These are phyloP conservation scores for Phytopythium chamaehyphon DNA, from an alignment of 352 stramenopile species.

Conservation along the genomic window DNA sequence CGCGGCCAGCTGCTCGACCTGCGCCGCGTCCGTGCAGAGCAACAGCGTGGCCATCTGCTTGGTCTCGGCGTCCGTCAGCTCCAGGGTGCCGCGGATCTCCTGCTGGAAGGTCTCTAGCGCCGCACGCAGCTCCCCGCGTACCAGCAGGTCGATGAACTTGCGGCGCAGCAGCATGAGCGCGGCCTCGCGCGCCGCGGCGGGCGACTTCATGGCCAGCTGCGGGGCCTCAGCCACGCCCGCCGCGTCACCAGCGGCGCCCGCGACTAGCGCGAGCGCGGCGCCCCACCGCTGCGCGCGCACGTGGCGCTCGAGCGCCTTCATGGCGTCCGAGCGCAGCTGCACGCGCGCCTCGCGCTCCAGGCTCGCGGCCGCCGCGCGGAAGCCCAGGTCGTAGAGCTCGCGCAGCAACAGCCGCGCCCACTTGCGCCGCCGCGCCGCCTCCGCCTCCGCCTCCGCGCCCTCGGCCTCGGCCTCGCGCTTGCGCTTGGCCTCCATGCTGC, in stretches of 20 bases:
- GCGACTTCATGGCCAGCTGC: slow-evolving; percentile 39
- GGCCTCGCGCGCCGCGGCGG: slow-evolving; percentile 28
- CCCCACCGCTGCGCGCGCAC: slow-evolving; percentile 48
- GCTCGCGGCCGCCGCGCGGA: slow-evolving; percentile 23
- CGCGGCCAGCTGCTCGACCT: slow-evolving; percentile 27
- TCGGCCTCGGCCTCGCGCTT: background rate
- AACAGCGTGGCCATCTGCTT: slow-evolving; percentile 52
- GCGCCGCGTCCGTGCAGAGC: slow-evolving; percentile 38
- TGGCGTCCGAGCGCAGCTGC: slow-evolving; percentile 44
- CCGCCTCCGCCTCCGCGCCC: background rate
- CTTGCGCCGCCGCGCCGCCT: slow-evolving; percentile 33
- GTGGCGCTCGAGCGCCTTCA: slow-evolving; percentile 45
- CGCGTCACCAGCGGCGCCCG: no score
- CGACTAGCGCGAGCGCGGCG: slow-evolving; percentile 38
- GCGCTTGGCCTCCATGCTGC: slow-evolving; percentile 1
- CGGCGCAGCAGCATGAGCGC: slow-evolving; percentile 52
- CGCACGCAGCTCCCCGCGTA: slow-evolving; percentile 26
- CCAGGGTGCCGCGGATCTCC: slow-evolving; percentile 52
- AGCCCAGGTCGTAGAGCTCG: slow-evolving; percentile 75
- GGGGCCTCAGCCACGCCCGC: background rate
- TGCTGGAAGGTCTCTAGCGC: slow-evolving; percentile 60
- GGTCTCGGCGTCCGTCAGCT: slow-evolving; percentile 41
- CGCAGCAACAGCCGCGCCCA: slow-evolving; percentile 70
- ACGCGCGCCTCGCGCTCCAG: slow-evolving; percentile 61
- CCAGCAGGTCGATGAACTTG: slow-evolving; percentile 60